Conservation (phyloP, 2,329 filamentous ascomycete species). For the Chalaropsis thielavioides region DNA sequence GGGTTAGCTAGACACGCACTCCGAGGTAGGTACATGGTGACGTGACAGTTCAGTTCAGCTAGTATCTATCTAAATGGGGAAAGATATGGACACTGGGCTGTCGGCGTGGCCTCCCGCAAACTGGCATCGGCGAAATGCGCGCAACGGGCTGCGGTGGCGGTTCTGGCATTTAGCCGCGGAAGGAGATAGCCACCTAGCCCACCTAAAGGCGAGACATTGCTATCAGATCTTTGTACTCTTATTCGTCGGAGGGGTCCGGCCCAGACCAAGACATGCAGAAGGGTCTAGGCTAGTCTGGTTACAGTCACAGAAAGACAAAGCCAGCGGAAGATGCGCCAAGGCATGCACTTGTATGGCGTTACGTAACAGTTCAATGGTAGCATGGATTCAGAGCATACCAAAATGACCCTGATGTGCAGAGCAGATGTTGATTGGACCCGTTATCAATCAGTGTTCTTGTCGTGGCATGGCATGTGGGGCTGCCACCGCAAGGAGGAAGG, state of each 20-base stretch:
- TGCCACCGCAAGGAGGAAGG: constrained; percentile 26
- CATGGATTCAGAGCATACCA: neutral
- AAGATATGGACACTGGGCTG: no score
- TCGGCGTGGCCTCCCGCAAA: no score
- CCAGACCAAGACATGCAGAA: neutral
- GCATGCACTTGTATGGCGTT: neutral
- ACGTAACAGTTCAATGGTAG: neutral
- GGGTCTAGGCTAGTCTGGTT: no score
- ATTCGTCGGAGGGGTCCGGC: neutral
- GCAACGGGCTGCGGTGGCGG: neutral
- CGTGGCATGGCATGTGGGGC: neutral
- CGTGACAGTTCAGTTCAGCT: neutral
- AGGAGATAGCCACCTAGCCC: no score
- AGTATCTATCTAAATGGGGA: neutral
- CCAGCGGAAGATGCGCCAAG: neutral
- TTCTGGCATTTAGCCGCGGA: no score
- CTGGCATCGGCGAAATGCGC: neutral
- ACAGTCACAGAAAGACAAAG: neutral
- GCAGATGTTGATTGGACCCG: neutral
- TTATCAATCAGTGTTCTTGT: constrained; percentile 10
- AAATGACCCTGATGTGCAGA: neutral
- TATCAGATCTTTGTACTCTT: neutral
- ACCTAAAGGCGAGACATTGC: neutral
- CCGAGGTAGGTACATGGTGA: neutral
- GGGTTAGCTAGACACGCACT: neutral